Percentiles rank a stretch among this genome's conserved stretches.
These are phyloP conservation scores for Athelia sp. DNA, from an alignment of 1,284 basidiomycete species.

Conservation along the genomic window DNA sequence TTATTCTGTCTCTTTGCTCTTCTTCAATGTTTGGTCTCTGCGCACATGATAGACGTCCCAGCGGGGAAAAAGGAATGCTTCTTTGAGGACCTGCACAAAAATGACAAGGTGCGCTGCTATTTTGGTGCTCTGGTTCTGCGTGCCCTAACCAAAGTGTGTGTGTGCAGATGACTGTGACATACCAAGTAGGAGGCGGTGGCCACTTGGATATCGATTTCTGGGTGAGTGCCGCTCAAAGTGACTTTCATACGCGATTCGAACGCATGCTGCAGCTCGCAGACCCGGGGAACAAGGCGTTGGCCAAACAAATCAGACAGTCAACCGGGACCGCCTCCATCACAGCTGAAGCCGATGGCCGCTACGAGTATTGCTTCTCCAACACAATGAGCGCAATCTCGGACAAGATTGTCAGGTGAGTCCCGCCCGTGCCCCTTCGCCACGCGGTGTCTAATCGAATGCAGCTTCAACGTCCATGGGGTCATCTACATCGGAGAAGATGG, in stretches of 20 bases:
- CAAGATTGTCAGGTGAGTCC: conserved; percentile 87
- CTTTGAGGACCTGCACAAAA: conserved; percentile 93
- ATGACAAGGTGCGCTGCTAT: conserved; percentile 89
- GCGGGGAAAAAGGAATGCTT: conserved; percentile 93
- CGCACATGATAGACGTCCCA: conserved; percentile 67
- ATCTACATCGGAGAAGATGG: conserved; percentile 90
- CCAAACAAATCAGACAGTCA: conserved; percentile 80
- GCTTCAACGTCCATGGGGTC: conserved; percentile 98
- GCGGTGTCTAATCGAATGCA: conserved; percentile 25
- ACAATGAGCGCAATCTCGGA: conserved; percentile 94
- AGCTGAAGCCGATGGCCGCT: conserved; percentile 80
- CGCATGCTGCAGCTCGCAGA: conserved; percentile 60
- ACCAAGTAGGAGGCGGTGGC: conserved; percentile 96
- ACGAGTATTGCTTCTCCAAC: conserved; percentile 98
- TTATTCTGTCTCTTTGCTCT: conserved; percentile 36
- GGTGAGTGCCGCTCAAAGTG: conserved; percentile 41
- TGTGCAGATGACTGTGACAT: conserved; percentile 95
- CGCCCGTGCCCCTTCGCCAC: conserved; percentile 24
- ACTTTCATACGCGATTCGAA: conserved; percentile 6
- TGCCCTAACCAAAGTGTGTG: background rate
- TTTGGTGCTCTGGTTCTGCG: conserved; percentile 29
- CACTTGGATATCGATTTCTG: conserved; percentile 97
- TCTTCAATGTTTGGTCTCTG: conserved; percentile 39
- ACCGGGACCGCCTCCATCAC: conserved; percentile 90
- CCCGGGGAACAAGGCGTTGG: conserved; percentile 65